Base-by-base conservation (phyloP, 192 early-diverging fungal genomes). In the Podila verticillata region DNA sequence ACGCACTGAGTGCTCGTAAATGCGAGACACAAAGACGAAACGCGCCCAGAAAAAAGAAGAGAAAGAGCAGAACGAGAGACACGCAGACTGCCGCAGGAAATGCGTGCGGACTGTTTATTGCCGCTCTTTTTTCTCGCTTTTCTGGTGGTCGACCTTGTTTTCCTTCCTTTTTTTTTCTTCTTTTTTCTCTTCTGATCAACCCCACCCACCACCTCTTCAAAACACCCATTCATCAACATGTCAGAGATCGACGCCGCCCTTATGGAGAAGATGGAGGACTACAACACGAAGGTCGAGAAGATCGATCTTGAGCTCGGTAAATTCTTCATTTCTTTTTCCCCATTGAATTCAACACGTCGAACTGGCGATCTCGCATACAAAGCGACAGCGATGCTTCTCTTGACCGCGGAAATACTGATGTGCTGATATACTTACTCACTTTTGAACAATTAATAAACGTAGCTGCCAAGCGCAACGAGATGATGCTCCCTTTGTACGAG, bases 231-330 rank as follows among this genome's bases (percentile, higher is more conserved):
- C 22, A 30, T 17, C 2, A 73, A 24, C 32, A 80, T 80, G 77
- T 54, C 66, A 34, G 77, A 80, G 60, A 62, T 68, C 19, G 54
- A 72, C 60, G 58, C 57, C 24, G 49, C 63, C 47, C 35, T 30
- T 47, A 48, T 80, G 39, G 77, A 70, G 49, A 48, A 63, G 51
- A 32, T 66, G 63, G 54, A 70, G 51, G 68, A 63, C 10, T 32
- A 72, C 61, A 20, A 44, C 61, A 30, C 57, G 59, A 60, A 57
- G 63, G 67, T 70, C 65, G 51, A 67, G 20, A 72, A 80, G 65
- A 70, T 71, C 29, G 77, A 80, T 56, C 65, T 72, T 34, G 65
- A 80, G 57, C 65, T 80, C 36, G 66, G 77, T 80, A 72, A 39
- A 65, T 66, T 49, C 1, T 7, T 30, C 30, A 26, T 24, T 26